A percentile compares a stretch with the other conserved stretches of the same genome.
Evolutionary conservation across 2,329 filamentous ascomycete genomes (phyloP).

Genomic region (Alternaria triticimaculans): DNA sequence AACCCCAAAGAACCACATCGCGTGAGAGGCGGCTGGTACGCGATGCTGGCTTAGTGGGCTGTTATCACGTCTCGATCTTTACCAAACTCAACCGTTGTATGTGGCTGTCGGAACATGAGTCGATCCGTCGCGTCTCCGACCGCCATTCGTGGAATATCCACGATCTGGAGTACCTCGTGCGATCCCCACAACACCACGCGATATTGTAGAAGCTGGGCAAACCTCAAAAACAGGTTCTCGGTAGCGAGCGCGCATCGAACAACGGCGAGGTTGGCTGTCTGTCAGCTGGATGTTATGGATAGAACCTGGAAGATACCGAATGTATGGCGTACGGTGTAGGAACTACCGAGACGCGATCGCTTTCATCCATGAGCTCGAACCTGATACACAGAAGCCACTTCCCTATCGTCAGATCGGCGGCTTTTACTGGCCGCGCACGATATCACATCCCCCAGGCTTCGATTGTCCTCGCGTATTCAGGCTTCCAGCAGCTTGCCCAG

Average conservation of each 20-base stretch:
- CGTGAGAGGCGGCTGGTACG: conserved; percentile 5
- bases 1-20: neutral
- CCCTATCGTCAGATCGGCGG: neutral
- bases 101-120: neutral
- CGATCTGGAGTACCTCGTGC: conserved; percentile 4
- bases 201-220: neutral
- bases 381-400: neutral
- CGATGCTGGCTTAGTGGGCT: conserved; percentile 18
- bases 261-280: neutral
- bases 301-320: neutral
- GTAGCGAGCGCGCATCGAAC: conserved; percentile 5
- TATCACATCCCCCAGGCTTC: neutral
- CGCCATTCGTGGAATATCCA: neutral
- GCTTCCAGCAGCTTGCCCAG: neutral
- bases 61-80: neutral
- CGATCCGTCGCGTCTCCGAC: neutral
- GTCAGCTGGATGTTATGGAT: neutral
- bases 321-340: neutral
- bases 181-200: neutral
- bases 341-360: neutral
- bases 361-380: neutral
- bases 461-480: neutral
- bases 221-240: conserved; percentile 2
- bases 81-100: neutral
- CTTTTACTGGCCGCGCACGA: neutral